Evolutionary conservation across 2,329 filamentous ascomycete species (phyloP), one percentile per base, ranked within the genome.

Genomic region (Penicillium sp.): DNA sequence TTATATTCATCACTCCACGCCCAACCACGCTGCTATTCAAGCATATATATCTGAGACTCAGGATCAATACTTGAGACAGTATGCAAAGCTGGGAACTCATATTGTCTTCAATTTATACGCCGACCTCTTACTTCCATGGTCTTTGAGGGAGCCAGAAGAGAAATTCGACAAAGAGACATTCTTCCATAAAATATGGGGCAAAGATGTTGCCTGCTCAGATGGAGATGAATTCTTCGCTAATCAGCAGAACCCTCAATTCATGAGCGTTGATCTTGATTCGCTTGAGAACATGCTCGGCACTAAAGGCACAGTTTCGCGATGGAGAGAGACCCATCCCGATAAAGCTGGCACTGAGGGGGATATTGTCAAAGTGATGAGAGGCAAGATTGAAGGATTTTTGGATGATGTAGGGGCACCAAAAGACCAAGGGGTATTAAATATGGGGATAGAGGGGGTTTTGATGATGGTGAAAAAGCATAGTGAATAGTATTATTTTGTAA

Each of bases 81-180:
- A 79, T 51, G 64, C 65, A 1, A 64, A 48, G 1, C 73, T 70
- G 2, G 68, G 79, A 0, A 84, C 81, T 55, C 37, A 56, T 4
- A 45, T 82, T 1, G 67, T 67, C 0, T 68, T 69, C 0, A 60
- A 68, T 8, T 55, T 72, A 12, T 84, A 83, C 58, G 48, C 55
- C 1, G 62, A 70, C 10, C 67, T 84, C 2, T 52, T 57, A 4
- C 64, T 84, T 13, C 83, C 83, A 0, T 86, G 82, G 82, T 71
- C 68, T 0, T 21, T 74, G 3, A 55, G 64, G 4, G 42, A 54
- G 1, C 59, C 69, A 0, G 65, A 73, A 0, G 9, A 49, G 0
- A 72, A 59, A 1, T 80, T 84, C 53, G 69, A 76, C 3, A 40
- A 72, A 58, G 49, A 18, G 0, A 62, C 62, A 0, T 79, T 80